Conservation (phyloP, 805 yeast species). For the Diddensiella caesifluorescens region DNA sequence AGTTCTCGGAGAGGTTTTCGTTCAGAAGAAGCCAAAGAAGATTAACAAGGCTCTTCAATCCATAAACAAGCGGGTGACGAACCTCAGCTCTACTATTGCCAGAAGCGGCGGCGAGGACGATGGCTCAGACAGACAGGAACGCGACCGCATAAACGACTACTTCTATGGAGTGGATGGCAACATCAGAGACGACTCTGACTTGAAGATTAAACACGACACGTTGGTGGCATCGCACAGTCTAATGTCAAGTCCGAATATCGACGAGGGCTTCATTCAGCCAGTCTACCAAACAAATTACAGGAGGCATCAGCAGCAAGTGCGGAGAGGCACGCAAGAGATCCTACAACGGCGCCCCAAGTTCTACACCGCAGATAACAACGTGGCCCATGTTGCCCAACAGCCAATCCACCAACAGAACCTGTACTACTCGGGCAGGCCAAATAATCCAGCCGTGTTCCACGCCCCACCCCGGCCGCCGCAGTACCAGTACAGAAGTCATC, state of each 20-base stretch:
- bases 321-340: too few relatives aligned
- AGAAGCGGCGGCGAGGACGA: conserved; percentile 20
- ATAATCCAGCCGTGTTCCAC: neutral
- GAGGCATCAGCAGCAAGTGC: too few relatives aligned
- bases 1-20: conserved; percentile 18
- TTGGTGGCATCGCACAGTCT: too few relatives aligned
- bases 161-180: conserved; percentile 13
- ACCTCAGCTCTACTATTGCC: conserved; percentile 12
- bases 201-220: conserved; percentile 19
- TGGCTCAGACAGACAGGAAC: conserved; percentile 9
- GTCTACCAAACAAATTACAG: too few relatives aligned
- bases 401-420: too few relatives aligned
- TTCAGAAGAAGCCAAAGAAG: conserved; percentile 18
- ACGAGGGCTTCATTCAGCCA: too few relatives aligned
- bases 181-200: conserved; percentile 15
- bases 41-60: conserved; percentile 19
- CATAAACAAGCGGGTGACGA: conserved; percentile 19
- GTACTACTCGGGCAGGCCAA: too few relatives aligned
- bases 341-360: too few relatives aligned
- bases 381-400: conserved; percentile 1
- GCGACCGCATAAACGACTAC: conserved; percentile 8
- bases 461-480: conserved; percentile 1
- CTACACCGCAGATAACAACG: too few relatives aligned
- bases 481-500: too few relatives aligned
- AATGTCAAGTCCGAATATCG: too few relatives aligned